Conservation (phyloP, 1,284 basidiomycete species). For the Ceratobasidium sp. region DNA sequence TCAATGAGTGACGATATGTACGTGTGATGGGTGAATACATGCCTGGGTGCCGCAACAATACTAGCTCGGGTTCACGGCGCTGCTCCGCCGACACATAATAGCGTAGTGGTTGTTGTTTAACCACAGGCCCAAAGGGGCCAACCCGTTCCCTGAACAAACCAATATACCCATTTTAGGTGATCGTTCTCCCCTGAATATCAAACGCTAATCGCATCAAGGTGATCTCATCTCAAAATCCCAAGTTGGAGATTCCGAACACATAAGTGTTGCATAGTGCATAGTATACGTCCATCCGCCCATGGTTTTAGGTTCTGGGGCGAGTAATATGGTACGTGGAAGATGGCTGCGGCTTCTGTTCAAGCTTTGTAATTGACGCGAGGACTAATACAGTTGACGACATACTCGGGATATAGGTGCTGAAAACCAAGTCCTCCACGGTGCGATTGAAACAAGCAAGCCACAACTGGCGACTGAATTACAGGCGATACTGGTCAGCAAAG, state of each 20-base stretch:
- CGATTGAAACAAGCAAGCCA: not conserved
- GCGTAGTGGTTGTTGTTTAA: conserved; percentile 2
- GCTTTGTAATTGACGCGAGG: conserved; percentile 2
- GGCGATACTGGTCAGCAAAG: not conserved
- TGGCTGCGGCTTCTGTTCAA: not conserved
- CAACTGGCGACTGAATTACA: not conserved
- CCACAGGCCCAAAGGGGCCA: too few relatives aligned
- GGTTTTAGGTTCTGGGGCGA: not conserved
- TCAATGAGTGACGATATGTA: not conserved
- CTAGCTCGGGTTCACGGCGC: not conserved
- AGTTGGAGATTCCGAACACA: not conserved
- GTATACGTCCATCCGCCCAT: not conserved
- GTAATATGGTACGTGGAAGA: not conserved
- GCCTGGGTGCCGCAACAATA: conserved; percentile 5
- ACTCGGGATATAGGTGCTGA: not conserved
- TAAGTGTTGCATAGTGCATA: not conserved
- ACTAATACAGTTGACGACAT: not conserved
- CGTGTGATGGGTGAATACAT: not conserved
- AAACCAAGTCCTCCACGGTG: not conserved
- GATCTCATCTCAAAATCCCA: conserved; percentile 2
- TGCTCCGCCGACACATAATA: conserved; percentile 13
- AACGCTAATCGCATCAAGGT: conserved; percentile 15
- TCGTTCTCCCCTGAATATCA: conserved; percentile 5
- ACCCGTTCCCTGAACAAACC: conserved; percentile 10
- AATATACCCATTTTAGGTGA: conserved; percentile 30